A percentile compares a stretch with the other conserved stretches of the same genome.
These are phyloP conservation scores for Catharanthus roseus DNA, from an alignment of 257 asterid genomes.

Conservation along the genomic window DNA sequence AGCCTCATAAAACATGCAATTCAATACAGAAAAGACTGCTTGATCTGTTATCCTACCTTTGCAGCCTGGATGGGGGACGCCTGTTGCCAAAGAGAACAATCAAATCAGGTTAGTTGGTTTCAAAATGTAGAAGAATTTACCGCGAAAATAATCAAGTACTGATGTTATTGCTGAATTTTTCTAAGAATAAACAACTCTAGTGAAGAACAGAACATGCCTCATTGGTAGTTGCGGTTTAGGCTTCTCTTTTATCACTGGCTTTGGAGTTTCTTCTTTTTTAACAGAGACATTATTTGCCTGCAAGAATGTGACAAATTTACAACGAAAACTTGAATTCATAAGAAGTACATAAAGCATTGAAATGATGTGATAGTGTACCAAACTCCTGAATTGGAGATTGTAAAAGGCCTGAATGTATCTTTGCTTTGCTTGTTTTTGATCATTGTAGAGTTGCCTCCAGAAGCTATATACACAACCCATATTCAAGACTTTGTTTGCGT, in stretches of 20 bases:
- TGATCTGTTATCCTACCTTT: slow-evolving; percentile 32
- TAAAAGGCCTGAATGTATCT: slow-evolving; percentile 71
- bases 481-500: slow-evolving; percentile 76
- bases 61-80: slow-evolving; percentile 51
- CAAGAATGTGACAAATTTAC: slow-evolving; percentile 3
- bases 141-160: too few species aligned
- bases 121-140: neutral
- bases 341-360: neutral
- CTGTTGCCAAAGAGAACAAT: slow-evolving; percentile 33
- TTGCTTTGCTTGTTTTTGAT: slow-evolving; percentile 65
- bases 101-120: slow-evolving; percentile 21
- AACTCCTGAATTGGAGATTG: slow-evolving; percentile 63
- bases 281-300: slow-evolving; percentile 53
- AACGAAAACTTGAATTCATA: neutral
- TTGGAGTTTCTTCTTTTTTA: slow-evolving; percentile 48
- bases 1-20: neutral
- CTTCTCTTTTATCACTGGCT: slow-evolving; percentile 36
- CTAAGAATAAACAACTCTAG: too few species aligned
- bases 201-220: slow-evolving; percentile 33
- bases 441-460: slow-evolving; percentile 57
- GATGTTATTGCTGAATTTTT: too few species aligned
- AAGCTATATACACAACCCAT: slow-evolving; percentile 77
- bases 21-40: neutral
- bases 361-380: slow-evolving; percentile 36
- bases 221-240: slow-evolving; percentile 34